A percentile compares a stretch with the other conserved stretches of the same genome.
Conservation (phyloP, 2,329 filamentous ascomycete species). For the Fusarium sp. region DNA sequence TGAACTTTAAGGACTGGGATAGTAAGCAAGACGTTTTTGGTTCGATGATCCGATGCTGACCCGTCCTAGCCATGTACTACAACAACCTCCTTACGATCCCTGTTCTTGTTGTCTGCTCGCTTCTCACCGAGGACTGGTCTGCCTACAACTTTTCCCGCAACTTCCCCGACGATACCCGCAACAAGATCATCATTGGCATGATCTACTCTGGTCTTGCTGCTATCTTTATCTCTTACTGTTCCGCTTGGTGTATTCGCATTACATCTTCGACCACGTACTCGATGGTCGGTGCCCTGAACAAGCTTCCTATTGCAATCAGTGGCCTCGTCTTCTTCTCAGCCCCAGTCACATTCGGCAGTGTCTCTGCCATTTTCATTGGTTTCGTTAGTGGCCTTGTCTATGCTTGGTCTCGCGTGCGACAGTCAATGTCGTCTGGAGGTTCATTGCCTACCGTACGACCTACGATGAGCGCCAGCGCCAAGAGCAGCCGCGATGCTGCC, state of each 20-base stretch:
- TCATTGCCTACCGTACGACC: conserved; percentile 75
- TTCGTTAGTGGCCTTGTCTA: conserved; percentile 96
- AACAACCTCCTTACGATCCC: conserved; percentile 99
- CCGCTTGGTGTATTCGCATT: conserved; percentile 97
- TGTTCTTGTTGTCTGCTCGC: conserved; percentile 84
- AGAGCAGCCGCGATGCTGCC: conserved; percentile 90
- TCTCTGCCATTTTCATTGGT: conserved; percentile 90
- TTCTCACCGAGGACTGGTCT: conserved; percentile 94
- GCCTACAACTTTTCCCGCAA: conserved; percentile 85
- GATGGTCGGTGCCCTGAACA: conserved; percentile 98
- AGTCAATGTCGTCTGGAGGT: conserved; percentile 77
- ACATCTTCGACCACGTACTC: conserved; percentile 98
- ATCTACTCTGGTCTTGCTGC: conserved; percentile 92
- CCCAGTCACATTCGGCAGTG: conserved; percentile 91
- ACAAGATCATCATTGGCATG: conserved; percentile 88
- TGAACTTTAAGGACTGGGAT: conserved; percentile 99
- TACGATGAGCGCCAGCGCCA: conserved; percentile 89
- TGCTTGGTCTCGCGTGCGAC: conserved; percentile 75
- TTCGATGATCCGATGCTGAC: conserved; percentile 50
- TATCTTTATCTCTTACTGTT: conserved; percentile 99
- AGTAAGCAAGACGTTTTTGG: conserved; percentile 73
- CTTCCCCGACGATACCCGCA: conserved; percentile 87
- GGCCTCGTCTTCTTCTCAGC: conserved; percentile 96
- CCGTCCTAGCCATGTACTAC: conserved; percentile 93
- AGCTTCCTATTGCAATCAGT: conserved; percentile 93